Conservation (phyloP, 345 rosid genomes). For the Camelina neglecta region DNA sequence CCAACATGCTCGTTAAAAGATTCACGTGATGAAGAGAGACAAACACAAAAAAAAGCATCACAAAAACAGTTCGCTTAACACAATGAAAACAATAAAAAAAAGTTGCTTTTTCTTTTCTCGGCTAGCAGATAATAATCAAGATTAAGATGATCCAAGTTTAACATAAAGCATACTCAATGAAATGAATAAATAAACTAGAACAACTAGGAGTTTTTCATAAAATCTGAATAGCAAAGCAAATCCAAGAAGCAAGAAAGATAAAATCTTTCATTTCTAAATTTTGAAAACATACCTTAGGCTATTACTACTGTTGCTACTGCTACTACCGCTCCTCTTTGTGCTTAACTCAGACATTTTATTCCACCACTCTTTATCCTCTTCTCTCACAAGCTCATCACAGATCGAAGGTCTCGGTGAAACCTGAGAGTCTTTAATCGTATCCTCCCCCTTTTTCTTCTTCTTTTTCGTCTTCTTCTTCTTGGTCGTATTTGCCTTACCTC, state of each 20-base stretch:
- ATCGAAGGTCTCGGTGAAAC: slow-evolving; percentile 59
- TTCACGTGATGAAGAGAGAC: slow-evolving; percentile 17
- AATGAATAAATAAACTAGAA: background rate
- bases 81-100: background rate
- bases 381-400: slow-evolving; percentile 48
- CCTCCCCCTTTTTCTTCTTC: slow-evolving; percentile 42
- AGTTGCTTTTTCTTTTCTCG: background rate
- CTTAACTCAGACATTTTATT: slow-evolving; percentile 51
- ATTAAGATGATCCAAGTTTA: background rate
- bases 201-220: background rate
- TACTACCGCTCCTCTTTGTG: slow-evolving; percentile 55
- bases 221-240: slow-evolving; percentile 26
- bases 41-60: background rate
- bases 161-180: slow-evolving; percentile 9
- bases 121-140: slow-evolving; percentile 8
- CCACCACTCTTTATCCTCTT: slow-evolving; percentile 74
- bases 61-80: background rate
- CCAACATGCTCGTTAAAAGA: slow-evolving; percentile 22
- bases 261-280: slow-evolving; percentile 9
- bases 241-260: slow-evolving; percentile 5
- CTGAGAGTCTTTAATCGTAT: slow-evolving; percentile 20
- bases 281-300: slow-evolving; percentile 47
- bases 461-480: slow-evolving; percentile 17
- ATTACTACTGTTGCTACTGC: slow-evolving; percentile 50
- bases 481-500: slow-evolving; percentile 43